phyloP scores from a whole-genome alignment of 2,329 filamentous ascomycete species.

The Thyridium curvatum region DNA sequence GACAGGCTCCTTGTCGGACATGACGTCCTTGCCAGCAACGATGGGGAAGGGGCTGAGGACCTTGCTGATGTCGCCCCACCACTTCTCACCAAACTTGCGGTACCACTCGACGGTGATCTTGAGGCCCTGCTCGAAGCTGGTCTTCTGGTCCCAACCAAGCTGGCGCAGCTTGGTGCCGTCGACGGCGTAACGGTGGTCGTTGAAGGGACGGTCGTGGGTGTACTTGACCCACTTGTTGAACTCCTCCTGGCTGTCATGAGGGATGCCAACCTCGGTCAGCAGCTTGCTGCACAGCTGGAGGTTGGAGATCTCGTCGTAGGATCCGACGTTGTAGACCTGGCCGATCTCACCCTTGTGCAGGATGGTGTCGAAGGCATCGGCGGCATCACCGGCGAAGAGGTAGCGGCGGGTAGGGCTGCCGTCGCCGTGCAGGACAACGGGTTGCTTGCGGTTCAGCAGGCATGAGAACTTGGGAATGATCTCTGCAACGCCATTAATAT shows the following conservation, averaged over 20 bases:
- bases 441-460: constrained; percentile 58
- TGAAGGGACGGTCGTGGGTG: constrained; percentile 73
- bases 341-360: constrained; percentile 69
- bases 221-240: constrained; percentile 64
- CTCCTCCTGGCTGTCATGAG: constrained; percentile 41
- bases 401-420: constrained; percentile 70
- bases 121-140: constrained; percentile 57
- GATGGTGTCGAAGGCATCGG: constrained; percentile 78
- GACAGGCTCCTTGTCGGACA: constrained; percentile 41
- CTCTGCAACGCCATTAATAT: constrained; percentile 39
- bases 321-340: constrained; percentile 78
- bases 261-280: constrained; percentile 54
- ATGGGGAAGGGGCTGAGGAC: constrained; percentile 63
- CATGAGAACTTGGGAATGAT: constrained; percentile 80
- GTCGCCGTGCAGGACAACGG: constrained; percentile 70
- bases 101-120: constrained; percentile 66
- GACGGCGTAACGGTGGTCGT: constrained; percentile 67
- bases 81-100: constrained; percentile 54
- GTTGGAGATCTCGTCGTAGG: constrained; percentile 72
- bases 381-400: constrained; percentile 72
- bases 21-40: constrained; percentile 47
- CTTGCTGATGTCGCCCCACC: constrained; percentile 68
- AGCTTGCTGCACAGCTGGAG: constrained; percentile 61
- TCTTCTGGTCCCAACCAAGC: constrained; percentile 66
- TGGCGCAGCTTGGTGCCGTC: constrained; percentile 61